phyloP scores from a whole-genome alignment of 805 yeast genomes.

The Starmerella sirachaensis region DNA sequence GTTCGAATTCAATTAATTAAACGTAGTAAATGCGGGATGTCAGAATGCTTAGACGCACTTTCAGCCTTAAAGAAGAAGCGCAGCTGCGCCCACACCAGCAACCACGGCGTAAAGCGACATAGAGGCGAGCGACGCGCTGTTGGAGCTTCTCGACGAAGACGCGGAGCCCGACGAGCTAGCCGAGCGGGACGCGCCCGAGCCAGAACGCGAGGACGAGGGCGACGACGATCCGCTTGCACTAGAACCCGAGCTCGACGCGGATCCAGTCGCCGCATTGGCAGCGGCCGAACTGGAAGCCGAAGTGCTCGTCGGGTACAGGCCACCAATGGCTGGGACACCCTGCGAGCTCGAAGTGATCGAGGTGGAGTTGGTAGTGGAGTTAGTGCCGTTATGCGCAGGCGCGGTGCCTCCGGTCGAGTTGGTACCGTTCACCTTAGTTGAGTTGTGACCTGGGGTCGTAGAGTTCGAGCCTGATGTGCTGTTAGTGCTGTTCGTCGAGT shows the following conservation, averaged over 20 bases:
- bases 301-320: background rate
- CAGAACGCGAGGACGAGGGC: constrained; percentile 9
- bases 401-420: constrained; percentile 2
- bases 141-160: constrained; percentile 7
- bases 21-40: background rate
- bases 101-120: constrained; percentile 9
- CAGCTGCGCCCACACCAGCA: constrained; percentile 19
- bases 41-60: no score
- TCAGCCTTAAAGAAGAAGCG: constrained; percentile 14
- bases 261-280: background rate
- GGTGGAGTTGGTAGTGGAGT: constrained; percentile 1
- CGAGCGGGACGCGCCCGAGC: constrained; percentile 24
- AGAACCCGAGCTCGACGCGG: constrained; percentile 7
- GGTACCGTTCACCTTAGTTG: constrained; percentile 2
- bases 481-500: background rate
- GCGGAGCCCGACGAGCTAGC: constrained; percentile 5
- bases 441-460: constrained; percentile 4
- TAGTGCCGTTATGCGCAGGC: background rate
- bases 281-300: background rate
- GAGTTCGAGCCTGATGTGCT: constrained; percentile 6
- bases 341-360: constrained; percentile 4
- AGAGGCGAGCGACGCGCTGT: constrained; percentile 10
- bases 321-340: constrained; percentile 5
- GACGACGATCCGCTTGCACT: constrained; percentile 1
- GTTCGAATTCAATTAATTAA: no score